Evolutionary conservation across 257 asterid species (phyloP).

Genomic region (Solanum chiquidenum): DNA sequence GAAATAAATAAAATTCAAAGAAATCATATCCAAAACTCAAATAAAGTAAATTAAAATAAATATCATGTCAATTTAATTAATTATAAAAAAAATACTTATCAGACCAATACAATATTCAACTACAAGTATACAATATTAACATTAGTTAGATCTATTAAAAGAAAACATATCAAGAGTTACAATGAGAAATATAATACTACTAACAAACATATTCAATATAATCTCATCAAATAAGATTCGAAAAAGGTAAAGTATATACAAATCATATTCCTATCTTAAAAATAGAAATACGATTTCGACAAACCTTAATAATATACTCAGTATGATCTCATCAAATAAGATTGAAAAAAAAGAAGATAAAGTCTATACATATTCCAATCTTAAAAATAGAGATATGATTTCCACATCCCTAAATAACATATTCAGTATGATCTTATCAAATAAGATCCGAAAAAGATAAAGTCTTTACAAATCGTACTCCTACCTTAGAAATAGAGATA

Average conservation of each 20-base stretch:
- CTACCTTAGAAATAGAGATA: too few species aligned
- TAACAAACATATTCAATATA: too few species aligned
- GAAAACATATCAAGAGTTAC: background rate
- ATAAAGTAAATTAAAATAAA: background rate
- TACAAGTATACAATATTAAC: background rate
- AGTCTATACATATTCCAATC: too few species aligned
- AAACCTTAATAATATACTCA: too few species aligned
- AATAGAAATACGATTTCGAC: too few species aligned
- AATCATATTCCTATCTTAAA: background rate
- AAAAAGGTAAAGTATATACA: too few species aligned
- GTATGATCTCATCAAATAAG: background rate
- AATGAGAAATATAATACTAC: background rate
- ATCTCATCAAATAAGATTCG: background rate
- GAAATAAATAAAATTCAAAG: background rate
- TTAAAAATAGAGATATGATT: too few species aligned
- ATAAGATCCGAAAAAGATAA: too few species aligned
- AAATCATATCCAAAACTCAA: background rate
- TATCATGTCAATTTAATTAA: background rate
- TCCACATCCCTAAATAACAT: too few species aligned
- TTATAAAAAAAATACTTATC: background rate
- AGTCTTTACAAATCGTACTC: too few species aligned
- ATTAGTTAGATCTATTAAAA: background rate
- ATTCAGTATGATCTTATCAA: too few species aligned
- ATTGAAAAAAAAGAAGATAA: background rate
- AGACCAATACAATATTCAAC: background rate